These are phyloP conservation scores for Flagelloscypha sp. DNA, from an alignment of 768 basidiomycete species.

Conservation along the genomic window DNA sequence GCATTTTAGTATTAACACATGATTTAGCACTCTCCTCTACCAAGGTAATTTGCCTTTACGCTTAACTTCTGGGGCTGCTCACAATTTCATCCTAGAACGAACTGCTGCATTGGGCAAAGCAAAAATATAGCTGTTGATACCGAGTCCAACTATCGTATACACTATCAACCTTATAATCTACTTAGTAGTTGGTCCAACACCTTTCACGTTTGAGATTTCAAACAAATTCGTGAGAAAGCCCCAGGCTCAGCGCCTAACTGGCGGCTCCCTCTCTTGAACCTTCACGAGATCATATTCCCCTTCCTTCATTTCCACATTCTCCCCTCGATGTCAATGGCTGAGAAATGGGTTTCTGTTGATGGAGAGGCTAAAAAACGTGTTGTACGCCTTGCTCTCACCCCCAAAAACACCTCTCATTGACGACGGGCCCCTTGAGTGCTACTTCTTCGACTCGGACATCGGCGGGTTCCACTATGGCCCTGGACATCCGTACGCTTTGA, in stretches of 20 bases:
- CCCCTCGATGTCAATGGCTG: constrained; percentile 19
- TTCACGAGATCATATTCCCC: constrained; percentile 1
- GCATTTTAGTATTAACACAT: no score
- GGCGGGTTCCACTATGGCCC: constrained; percentile 99
- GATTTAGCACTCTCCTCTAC: constrained; percentile 71
- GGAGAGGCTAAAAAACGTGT: constrained; percentile 83
- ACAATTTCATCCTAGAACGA: constrained; percentile 30
- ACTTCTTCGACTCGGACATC: constrained; percentile 99
- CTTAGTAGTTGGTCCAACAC: neutral
- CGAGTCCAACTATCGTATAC: neutral
- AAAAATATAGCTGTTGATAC: constrained; percentile 35
- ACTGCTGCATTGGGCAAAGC: constrained; percentile 57
- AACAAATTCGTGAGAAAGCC: no score
- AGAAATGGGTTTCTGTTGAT: constrained; percentile 50
- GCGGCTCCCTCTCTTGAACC: neutral
- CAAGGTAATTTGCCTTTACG: constrained; percentile 42
- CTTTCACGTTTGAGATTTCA: no score
- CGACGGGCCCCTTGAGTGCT: constrained; percentile 53
- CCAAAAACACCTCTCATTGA: constrained; percentile 6
- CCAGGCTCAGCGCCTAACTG: no score
- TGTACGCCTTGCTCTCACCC: constrained; percentile 35
- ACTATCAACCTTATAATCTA: constrained; percentile 4
- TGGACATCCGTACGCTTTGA: constrained; percentile 89
- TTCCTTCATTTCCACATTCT: neutral
- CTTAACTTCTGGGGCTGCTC: constrained; percentile 3